Evolutionary conservation across 78 protist genomes (phyloP).

Genomic region (Dictyostelium purpureum): DNA sequence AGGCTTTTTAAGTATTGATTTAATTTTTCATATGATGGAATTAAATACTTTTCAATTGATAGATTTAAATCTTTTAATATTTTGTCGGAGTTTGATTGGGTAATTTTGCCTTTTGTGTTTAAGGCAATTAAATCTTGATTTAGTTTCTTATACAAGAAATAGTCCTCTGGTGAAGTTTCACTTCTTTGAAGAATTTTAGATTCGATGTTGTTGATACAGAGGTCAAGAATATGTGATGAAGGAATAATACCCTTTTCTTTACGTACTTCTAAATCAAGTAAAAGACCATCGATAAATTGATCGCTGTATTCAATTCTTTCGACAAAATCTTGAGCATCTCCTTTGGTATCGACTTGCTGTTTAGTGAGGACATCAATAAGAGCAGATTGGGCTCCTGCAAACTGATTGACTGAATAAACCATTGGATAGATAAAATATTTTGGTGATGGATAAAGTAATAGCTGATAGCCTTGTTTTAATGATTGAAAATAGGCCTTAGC

Average conservation of each 20-base stretch:
- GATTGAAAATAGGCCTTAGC: not conserved
- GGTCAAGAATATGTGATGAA: not conserved
- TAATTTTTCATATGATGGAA: slow-evolving; percentile 2
- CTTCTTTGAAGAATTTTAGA: not conserved
- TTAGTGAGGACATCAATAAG: not conserved
- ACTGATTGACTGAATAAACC: slow-evolving; percentile 23
- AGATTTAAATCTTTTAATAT: not conserved
- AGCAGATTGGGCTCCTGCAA: slow-evolving; percentile 32
- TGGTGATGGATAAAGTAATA: slow-evolving; percentile 24
- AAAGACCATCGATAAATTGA: slow-evolving; percentile 2
- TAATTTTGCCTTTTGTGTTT: not conserved
- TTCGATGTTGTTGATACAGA: slow-evolving; percentile 12
- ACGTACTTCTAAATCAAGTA: not conserved
- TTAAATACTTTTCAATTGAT: not conserved
- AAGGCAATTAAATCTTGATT: not conserved
- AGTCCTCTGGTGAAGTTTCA: not conserved
- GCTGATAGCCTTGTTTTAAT: not conserved
- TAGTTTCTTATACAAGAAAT: not conserved
- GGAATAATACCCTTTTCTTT: not conserved
- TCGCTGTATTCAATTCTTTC: not conserved
- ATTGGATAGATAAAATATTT: slow-evolving; percentile 36
- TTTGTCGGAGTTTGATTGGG: not conserved
- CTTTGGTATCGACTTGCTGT: slow-evolving; percentile 1
- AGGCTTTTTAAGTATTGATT: not conserved
- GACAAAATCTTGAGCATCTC: not conserved